Evolutionary conservation across 495 filamentous ascomycete species (phyloP).

Genomic region (Endocarpon pusillum): DNA sequence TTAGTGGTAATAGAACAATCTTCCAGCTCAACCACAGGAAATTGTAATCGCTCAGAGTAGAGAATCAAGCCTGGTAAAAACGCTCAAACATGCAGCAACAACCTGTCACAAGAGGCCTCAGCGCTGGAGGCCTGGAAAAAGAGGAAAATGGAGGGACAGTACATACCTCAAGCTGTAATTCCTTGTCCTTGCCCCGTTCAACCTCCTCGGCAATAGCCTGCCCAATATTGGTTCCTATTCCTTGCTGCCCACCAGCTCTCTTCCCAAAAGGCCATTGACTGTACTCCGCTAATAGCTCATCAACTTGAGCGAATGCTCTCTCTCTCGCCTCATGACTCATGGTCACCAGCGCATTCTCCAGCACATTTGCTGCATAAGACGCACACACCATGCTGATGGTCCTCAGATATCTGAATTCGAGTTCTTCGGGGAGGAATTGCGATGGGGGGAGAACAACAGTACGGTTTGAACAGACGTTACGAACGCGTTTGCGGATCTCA

Average conservation of each 20-base stretch:
- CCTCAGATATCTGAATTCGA: constrained; percentile 80
- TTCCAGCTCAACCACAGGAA: too few relatives aligned
- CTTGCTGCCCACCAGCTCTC: constrained; percentile 52
- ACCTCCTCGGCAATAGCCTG: constrained; percentile 78
- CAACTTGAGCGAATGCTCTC: constrained; percentile 87
- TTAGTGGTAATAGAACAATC: too few relatives aligned
- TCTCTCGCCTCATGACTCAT: constrained; percentile 89
- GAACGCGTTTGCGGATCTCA: constrained; percentile 80
- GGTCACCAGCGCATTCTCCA: constrained; percentile 89
- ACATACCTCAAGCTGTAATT: constrained; percentile 82
- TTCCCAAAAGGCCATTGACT: constrained; percentile 91
- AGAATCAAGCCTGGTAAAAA: constrained; percentile 92
- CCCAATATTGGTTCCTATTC: constrained; percentile 87
- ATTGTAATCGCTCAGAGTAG: constrained; percentile 71
- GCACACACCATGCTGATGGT: constrained; percentile 95
- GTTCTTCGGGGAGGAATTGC: constrained; percentile 80
- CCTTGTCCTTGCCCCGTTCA: constrained; percentile 69
- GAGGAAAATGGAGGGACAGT: constrained; percentile 1
- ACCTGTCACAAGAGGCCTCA: constrained; percentile 33
- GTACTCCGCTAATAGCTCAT: constrained; percentile 88
- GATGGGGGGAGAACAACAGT: constrained; percentile 75
- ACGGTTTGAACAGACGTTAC: constrained; percentile 80
- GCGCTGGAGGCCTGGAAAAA: constrained; percentile 3
- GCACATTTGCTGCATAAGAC: constrained; percentile 91
- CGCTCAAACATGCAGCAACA: constrained; percentile 85